These are phyloP conservation scores for Trichophyton benhamiae DNA, from an alignment of 2,329 filamentous ascomycete species.

Conservation along the genomic window DNA sequence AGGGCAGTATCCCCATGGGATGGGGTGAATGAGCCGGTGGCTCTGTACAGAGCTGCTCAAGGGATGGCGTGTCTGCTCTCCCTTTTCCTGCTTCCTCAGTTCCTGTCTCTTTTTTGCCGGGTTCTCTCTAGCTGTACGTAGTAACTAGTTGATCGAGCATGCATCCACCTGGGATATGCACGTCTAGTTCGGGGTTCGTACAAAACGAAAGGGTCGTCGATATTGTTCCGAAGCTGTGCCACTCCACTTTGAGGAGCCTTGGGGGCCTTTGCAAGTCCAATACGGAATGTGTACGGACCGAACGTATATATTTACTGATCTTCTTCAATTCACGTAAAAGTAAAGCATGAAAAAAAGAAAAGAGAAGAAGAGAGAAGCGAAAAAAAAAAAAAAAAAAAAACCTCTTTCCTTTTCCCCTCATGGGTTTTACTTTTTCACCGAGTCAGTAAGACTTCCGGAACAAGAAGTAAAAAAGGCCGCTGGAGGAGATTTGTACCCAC, in stretches of 20 bases:
- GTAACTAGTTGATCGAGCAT: background rate
- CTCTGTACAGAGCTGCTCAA: background rate
- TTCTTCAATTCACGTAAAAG: conserved; percentile 1
- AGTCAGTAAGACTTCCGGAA: background rate
- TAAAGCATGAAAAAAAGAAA: conserved; percentile 1
- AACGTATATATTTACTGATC: background rate
- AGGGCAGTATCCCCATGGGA: background rate
- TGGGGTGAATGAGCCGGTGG: background rate
- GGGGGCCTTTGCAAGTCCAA: background rate
- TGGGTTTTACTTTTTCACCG: background rate
- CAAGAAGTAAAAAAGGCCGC: background rate
- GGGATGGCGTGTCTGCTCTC: background rate
- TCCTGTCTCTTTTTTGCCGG: no score
- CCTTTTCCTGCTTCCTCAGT: background rate
- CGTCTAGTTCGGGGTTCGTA: background rate
- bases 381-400: background rate
- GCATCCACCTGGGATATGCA: background rate
- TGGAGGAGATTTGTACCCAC: background rate
- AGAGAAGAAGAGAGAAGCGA: background rate
- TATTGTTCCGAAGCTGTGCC: background rate
- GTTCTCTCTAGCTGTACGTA: background rate
- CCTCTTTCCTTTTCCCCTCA: background rate
- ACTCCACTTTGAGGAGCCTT: background rate
- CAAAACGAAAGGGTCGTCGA: background rate
- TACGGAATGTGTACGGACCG: background rate